Conservation (phyloP, 768 basidiomycete species). For the Tephrocybe sp. region DNA sequence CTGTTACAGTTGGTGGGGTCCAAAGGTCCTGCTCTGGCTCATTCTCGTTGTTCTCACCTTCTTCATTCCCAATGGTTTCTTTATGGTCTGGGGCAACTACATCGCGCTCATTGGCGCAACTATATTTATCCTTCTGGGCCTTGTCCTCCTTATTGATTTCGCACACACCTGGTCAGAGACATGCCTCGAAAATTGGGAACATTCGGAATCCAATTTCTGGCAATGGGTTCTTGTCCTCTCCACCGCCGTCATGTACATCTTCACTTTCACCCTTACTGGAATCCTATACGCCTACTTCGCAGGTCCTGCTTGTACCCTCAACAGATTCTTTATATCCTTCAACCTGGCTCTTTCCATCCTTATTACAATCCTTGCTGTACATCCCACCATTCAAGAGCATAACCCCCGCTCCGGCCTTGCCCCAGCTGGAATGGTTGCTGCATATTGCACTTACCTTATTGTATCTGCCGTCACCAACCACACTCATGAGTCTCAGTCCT, state of each 20-base stretch:
- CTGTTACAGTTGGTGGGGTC: conserved; percentile 90
- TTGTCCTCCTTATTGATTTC: conserved; percentile 97
- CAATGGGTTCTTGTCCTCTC: conserved; percentile 94
- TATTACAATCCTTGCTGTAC: conserved; percentile 79
- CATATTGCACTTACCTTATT: conserved; percentile 94
- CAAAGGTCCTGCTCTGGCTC: conserved; percentile 89
- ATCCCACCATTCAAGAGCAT: conserved; percentile 84
- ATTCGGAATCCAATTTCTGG: conserved; percentile 84
- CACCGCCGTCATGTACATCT: conserved; percentile 84
- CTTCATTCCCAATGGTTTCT: conserved; percentile 96
- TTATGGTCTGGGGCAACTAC: conserved; percentile 98
- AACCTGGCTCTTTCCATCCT: conserved; percentile 81
- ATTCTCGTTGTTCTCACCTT: conserved; percentile 79
- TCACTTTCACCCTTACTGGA: conserved; percentile 81
- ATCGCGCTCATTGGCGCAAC: conserved; percentile 88
- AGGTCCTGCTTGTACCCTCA: conserved; percentile 80
- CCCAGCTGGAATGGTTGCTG: conserved; percentile 95
- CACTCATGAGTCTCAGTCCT: conserved; percentile 63
- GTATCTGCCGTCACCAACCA: conserved; percentile 94
- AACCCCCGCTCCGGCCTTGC: conserved; percentile 95
- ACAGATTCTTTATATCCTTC: conserved; percentile 96
- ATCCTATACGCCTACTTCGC: conserved; percentile 93
- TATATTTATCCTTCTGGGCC: conserved; percentile 93
- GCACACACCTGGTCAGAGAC: conserved; percentile 98
- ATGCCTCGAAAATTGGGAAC: conserved; percentile 95